These are phyloP conservation scores for Termitomyces sp. DNA, from an alignment of 768 basidiomycete species.

Conservation along the genomic window DNA sequence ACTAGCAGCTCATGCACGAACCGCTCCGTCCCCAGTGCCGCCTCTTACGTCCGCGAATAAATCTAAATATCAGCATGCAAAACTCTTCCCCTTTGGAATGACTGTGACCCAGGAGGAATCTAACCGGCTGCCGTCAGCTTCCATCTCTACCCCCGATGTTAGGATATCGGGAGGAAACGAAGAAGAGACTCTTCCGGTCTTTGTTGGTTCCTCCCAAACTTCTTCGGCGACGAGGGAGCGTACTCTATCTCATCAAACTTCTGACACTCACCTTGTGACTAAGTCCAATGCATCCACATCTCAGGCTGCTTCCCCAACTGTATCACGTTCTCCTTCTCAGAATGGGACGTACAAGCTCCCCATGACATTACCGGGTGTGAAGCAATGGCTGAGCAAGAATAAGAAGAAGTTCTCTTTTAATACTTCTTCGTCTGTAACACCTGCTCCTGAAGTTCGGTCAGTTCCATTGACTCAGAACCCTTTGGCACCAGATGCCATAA, in stretches of 20 bases:
- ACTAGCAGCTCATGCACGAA: conserved; percentile 49
- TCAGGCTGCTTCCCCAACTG: conserved; percentile 37
- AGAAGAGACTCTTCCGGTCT: conserved; percentile 44
- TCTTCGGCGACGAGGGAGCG: conserved; percentile 53
- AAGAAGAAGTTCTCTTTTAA: conserved; percentile 48
- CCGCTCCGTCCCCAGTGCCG: conserved; percentile 74
- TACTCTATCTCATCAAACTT: conserved; percentile 61
- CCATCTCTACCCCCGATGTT: conserved; percentile 41
- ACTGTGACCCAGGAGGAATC: conserved; percentile 65
- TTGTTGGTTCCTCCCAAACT: conserved; percentile 38
- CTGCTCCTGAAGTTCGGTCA: conserved; percentile 24
- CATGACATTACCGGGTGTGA: conserved; percentile 72
- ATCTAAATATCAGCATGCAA: conserved; percentile 69
- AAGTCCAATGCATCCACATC: conserved; percentile 46
- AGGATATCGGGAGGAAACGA: conserved; percentile 36
- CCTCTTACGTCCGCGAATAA: conserved; percentile 66
- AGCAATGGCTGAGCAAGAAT: conserved; percentile 69
- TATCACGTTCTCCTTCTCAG: conserved; percentile 33
- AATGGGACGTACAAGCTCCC: conserved; percentile 50
- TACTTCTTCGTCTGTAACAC: conserved; percentile 18
- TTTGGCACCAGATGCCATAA: conserved; percentile 63
- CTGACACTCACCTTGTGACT: conserved; percentile 59
- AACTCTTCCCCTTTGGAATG: conserved; percentile 87
- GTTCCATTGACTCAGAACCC: conserved; percentile 51
- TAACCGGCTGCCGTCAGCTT: conserved; percentile 45